phyloP scores from a whole-genome alignment of 768 basidiomycete genomes.

The Pseudohyphozyma bogoriensis region DNA sequence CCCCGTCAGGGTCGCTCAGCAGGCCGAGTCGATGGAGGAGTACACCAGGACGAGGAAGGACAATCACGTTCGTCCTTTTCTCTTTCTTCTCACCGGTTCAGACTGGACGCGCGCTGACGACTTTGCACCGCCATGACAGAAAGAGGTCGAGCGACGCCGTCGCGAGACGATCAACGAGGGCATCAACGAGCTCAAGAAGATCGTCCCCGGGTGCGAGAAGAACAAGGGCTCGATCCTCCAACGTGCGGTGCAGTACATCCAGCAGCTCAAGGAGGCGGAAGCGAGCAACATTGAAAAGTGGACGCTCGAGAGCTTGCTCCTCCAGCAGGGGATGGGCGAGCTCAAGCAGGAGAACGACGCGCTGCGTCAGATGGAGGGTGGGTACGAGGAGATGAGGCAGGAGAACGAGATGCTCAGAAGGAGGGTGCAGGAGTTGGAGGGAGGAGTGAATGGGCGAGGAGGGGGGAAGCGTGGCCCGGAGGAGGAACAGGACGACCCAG shows the following conservation, averaged over 20 bases:
- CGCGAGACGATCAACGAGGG: conserved; percentile 94
- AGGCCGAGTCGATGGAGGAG: conserved; percentile 57
- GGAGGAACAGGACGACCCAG: too few species aligned
- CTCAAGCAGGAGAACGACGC: too few species aligned
- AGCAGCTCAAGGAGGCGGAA: conserved; percentile 81
- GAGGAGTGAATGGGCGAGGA: too few species aligned
- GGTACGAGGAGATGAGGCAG: too few species aligned
- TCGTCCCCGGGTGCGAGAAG: background rate
- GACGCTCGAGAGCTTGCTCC: conserved; percentile 82
- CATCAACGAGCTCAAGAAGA: conserved; percentile 42
- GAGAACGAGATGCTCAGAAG: too few species aligned
- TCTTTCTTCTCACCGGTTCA: background rate
- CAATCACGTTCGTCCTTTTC: conserved; percentile 59
- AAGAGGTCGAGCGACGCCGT: conserved; percentile 93
- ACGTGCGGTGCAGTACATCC: conserved; percentile 83
- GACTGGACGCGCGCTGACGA: background rate
- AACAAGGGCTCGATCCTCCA: conserved; percentile 74
- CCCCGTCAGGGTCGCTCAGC: conserved; percentile 6
- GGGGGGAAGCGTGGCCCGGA: too few species aligned
- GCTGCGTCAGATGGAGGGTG: too few species aligned
- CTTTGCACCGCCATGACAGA: conserved; percentile 45
- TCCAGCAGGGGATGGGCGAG: conserved; percentile 62
- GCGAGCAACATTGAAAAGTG: conserved; percentile 84
- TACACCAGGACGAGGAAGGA: conserved; percentile 73
- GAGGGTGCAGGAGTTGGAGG: too few species aligned